Evolutionary conservation across 2,329 filamentous ascomycete genomes (phyloP).

Genomic region (Boeremia exigua): DNA sequence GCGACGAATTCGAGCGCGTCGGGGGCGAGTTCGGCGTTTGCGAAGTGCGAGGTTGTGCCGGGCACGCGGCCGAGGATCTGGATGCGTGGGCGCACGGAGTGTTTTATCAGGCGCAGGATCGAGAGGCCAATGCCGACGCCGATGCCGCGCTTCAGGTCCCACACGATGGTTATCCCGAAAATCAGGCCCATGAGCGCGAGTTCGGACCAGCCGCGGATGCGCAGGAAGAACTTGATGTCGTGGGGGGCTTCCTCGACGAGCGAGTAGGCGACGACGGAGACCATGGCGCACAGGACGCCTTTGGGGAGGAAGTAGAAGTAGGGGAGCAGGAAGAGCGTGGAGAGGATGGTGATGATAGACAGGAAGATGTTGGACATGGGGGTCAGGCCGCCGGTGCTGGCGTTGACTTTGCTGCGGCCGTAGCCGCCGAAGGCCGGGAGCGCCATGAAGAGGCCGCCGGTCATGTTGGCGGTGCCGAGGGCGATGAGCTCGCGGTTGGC

Average conservation of each 20-base stretch:
- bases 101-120: slow-evolving; percentile 84
- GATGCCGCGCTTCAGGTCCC: slow-evolving; percentile 91
- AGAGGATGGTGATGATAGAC: slow-evolving; percentile 80
- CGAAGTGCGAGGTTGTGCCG: slow-evolving; percentile 77
- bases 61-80: slow-evolving; percentile 92
- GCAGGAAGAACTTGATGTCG: slow-evolving; percentile 87
- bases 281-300: slow-evolving; percentile 91
- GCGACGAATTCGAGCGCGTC: slow-evolving; percentile 86
- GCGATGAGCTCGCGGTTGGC: slow-evolving; percentile 94
- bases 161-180: slow-evolving; percentile 90
- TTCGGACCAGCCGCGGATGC: slow-evolving; percentile 85
- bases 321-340: slow-evolving; percentile 81
- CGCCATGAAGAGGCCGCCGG: slow-evolving; percentile 90
- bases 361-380: slow-evolving; percentile 93
- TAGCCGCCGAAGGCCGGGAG: slow-evolving; percentile 96
- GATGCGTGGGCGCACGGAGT: slow-evolving; percentile 90
- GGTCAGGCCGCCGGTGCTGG: slow-evolving; percentile 86
- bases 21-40: slow-evolving; percentile 78
- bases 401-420: slow-evolving; percentile 93
- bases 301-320: slow-evolving; percentile 98
- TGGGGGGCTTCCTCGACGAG: slow-evolving; percentile 94
- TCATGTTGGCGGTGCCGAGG: slow-evolving; percentile 86
- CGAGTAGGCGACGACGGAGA: slow-evolving; percentile 92
- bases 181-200: slow-evolving; percentile 88
- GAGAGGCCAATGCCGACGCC: slow-evolving; percentile 92